Evolutionary conservation across 1,284 basidiomycete genomes (phyloP), one percentile per base, ranked within the genome.

Genomic region (Chalciporus piperatoides): DNA sequence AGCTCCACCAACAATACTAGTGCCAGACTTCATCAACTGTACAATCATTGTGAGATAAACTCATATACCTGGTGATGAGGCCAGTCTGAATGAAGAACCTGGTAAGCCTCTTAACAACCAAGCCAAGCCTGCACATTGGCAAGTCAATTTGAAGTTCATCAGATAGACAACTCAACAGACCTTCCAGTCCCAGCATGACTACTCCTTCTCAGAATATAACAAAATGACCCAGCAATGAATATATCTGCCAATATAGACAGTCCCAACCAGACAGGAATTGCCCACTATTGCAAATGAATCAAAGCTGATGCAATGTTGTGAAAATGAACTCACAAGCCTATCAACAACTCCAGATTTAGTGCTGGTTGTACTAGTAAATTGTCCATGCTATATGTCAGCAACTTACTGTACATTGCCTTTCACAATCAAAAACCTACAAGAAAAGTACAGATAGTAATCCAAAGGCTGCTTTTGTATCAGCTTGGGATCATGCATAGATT

Each of bases 361-460:
- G 2, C 15, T 17, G 6, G 41, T n/a, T n/a, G n/a, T 24, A 23
- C 61, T 61, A 19, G 30, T 6, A n/a, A 46, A 41, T 15, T 1
- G 32, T 30, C 30, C 1, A 37, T 25, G 7, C 6, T 25, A n/a
- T 38, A 1, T 12, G 32, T 46, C 4, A 46, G 19, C 12, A 43
- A 14, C 25, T 8, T 4, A 3, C 7, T 39, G 11, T 17, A 3
- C 4, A 37, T 27, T 21, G 12, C 2, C 24, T 28, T 24, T 32
- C 28, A 9, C 6, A 40, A 17, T 37, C 0, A 51, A 51, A 2
- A n/a, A 52, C 63, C 24, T 38, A 66, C 61, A 50, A 15, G 24
- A 4, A 36, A 8, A 57, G 3, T n/a, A 68, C 79, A 4, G 76
- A 78, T 24, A 65, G 61, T 8, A 72, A 32, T 43, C 75, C 46